Evolutionary conservation across 805 yeast genomes (phyloP), one percentile per base, ranked within the genome.

Genomic region (Yarrowia keelungensis): DNA sequence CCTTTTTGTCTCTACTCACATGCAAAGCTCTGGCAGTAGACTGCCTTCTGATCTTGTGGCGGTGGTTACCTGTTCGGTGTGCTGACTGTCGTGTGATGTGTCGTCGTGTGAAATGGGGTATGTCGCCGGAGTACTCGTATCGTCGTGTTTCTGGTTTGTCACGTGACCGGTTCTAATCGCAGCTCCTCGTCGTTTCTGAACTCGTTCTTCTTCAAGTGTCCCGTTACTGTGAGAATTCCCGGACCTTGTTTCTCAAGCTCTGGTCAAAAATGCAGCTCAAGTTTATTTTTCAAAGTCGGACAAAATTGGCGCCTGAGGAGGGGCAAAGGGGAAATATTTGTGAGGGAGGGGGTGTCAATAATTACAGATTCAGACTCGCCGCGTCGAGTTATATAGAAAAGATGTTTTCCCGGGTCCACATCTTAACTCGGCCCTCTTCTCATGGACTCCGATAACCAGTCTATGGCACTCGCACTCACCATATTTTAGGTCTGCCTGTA

Each of bases 221-320:
- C 10, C 19, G 16, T 5, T n/a, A n/a, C 16, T 42, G 46, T 42
- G 46, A 26, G 32, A 53, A 53, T 53, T 54, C 45, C 39, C 61
- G 61, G 61, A 54, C 61, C 46, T 22, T 39, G 58, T 16, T 50
- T 50, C 38, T 50, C 38, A 50, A 35, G 39, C 39, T 50, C 39
- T 26, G 53, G 36, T 35, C 36, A 42, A 42, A 56, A 56, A 39
- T n/a, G 64, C 64, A 43, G 41, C n/a, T 32, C 64, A 43, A 58
- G 64, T 43, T 42, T 58, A 58, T 58, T 58, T 58, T 56, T 58
- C 50, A 32, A 32, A 58, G 16, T 32, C 32, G 32, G 64, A 16
- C 41, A 58, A 58, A 43, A 26, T 58, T 42, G 64, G 64, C 64
- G 64, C 64, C 50, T 42, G 26, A 5, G 26, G 49, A 8, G 12